Base-by-base conservation (phyloP, 495 filamentous ascomycete genomes). In the Neurospora sublineolata region DNA sequence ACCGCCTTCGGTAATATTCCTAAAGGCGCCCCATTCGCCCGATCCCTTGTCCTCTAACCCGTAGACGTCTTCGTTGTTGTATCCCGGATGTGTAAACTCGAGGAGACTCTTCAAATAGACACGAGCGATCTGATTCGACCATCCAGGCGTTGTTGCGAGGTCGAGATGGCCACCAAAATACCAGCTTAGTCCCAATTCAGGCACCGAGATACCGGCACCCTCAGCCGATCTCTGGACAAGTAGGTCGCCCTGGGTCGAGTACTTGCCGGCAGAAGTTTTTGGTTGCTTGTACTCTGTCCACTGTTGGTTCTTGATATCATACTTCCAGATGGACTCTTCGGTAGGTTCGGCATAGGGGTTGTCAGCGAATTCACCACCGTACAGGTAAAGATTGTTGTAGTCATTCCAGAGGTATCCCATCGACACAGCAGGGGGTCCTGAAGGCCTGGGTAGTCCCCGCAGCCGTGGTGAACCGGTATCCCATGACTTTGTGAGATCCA, bases 111-210 rank as follows among this genome's bases (percentile, higher is more conserved):
- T 92, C 36, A 93, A 80, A 76, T 93, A 93, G 6, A 90, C 79
- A 4, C 90, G 84, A 0, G 77, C 73, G n/a, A 86, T 82, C 71
- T 86, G 82, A 40, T 85, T 82, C 38, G 86, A 87, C 91, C 90
- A 93, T n/a, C 90, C 90, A 10, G 82, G 80, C 1, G 90, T 91
- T 1, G 91, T 93, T 46, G 84, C 86, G 68, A 80, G 79, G 77
- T 93, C 91, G 18, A 90, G 79, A 78, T 93, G 91, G 0, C 91
- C 91, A 37, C 90, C 91, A 78, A 93, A 93, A 77, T 92, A 93
- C 83, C 86, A 93, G 12, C 89, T 90, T 69, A 89, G 72, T 0
- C 89, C 91, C 9, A 92, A 77, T 38, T 89, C 86, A 18, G 90
- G 85, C 10, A 93, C 86, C 68, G 86, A 91, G 20, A 91, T 76